phyloP scores from a whole-genome alignment of 2,329 filamentous ascomycete genomes.

The Rhynchosporium secalis region DNA sequence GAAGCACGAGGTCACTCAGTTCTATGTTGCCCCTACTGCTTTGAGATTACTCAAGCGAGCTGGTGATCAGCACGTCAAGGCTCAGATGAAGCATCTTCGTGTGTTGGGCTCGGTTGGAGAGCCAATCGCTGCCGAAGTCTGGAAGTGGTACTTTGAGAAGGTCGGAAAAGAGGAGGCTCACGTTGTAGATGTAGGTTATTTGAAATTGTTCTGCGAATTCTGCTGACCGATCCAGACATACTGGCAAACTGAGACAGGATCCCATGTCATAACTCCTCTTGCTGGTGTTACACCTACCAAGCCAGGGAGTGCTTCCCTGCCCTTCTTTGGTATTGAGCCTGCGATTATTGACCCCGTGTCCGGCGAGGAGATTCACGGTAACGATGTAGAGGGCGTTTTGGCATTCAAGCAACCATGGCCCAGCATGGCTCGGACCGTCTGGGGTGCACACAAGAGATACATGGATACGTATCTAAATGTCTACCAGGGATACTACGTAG shows the following conservation, averaged over 20 bases:
- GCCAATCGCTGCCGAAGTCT: conserved; percentile 95
- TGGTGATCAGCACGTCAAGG: conserved; percentile 87
- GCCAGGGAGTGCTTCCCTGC: conserved; percentile 90
- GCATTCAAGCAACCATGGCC: conserved; percentile 95
- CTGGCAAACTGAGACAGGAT: conserved; percentile 99
- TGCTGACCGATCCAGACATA: conserved; percentile 68
- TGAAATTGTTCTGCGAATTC: conserved; percentile 24
- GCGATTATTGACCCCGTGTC: conserved; percentile 96
- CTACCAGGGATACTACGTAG: conserved; percentile 96
- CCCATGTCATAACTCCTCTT: conserved; percentile 90
- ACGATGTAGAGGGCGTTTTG: conserved; percentile 90
- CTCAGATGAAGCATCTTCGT: conserved; percentile 83
- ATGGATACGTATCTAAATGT: conserved; percentile 98
- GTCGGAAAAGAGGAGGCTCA: conserved; percentile 94
- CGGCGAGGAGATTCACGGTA: conserved; percentile 83
- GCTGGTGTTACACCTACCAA: conserved; percentile 95
- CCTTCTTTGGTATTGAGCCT: conserved; percentile 98
- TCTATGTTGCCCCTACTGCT: conserved; percentile 96
- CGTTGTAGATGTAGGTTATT: conserved; percentile 79
- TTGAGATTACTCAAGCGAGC: conserved; percentile 92
- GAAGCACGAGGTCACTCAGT: conserved; percentile 92
- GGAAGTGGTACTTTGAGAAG: conserved; percentile 99
- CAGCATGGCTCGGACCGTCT: conserved; percentile 97
- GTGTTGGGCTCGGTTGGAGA: conserved; percentile 94
- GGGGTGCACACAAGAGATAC: conserved; percentile 96